Evolutionary conservation across 225 moss, liverwort and hornwort genomes (phyloP), one percentile per base, ranked within the genome.

Genomic region (Takakia lepidozioides): DNA sequence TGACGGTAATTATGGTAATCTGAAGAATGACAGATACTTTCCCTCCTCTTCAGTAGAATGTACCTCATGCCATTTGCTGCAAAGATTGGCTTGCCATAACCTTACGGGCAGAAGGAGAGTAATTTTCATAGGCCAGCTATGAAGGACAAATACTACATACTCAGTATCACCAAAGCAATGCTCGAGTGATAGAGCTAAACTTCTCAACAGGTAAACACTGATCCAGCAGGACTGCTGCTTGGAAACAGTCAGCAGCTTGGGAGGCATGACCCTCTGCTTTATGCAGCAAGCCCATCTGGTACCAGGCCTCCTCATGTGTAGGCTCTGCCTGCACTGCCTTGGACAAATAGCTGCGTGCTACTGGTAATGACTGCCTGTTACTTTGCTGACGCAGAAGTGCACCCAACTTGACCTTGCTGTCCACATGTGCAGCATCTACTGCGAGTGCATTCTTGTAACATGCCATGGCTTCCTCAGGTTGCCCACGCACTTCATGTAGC

Each of bases 311-410:
- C 51, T 57, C 71, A 48, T 84, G 82, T 3, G 76, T 69, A 19
- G 89, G 86, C 40, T 93, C 93, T 29, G 84, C 76, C 41, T 81
- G 74, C n/a, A 93, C 57, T 23, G 89, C 93, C 57, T 93, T 86
- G 1, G 82, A 74, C 0, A 93, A 51, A 57, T 76, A 89, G 68
- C 89, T 72, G 38, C 57, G 69, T 9, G 86, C 86, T 24, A 72
- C 70, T 25, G 93, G 72, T 19, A 84, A 57, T 11, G 86, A 79
- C 0, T 60, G 43, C 30, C 30, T 15, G 5, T 89, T 88, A 16
- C 72, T 72, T 35, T 60, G 49, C 58, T 70, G 75, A 60, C 81
- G 73, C 34, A 89, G 46, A 32, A 86, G 61, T 16, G 74, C 71
- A 23, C 86, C 93, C 4, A 88, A 65, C 64, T 72, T 86, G 50